phyloP scores from a whole-genome alignment of 306 rosid species.

The Rubus idaeus region DNA sequence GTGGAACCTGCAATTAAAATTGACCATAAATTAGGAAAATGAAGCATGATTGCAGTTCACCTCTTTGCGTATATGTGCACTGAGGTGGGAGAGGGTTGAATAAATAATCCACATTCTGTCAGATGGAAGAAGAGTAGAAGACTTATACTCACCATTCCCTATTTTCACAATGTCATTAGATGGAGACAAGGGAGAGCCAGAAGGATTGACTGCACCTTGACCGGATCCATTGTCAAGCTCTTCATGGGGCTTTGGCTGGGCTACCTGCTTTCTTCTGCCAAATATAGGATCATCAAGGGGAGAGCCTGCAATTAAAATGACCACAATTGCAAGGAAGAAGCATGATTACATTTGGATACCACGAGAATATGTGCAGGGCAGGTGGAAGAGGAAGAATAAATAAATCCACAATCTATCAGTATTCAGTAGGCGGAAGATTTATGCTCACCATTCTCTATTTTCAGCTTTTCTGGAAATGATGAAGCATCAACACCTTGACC shows the following conservation, averaged over 20 bases:
- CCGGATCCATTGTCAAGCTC: constrained; percentile 36
- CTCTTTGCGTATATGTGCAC: background rate
- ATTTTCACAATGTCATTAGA: constrained; percentile 37
- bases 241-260: constrained; percentile 50
- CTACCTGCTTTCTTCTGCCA: constrained; percentile 45
- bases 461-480: constrained; percentile 39
- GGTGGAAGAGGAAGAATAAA: constrained; percentile 5
- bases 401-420: constrained; percentile 33
- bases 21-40: constrained; percentile 21
- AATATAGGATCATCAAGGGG: constrained; percentile 42
- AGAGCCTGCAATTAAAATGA: constrained; percentile 49
- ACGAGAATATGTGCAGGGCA: background rate
- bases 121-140: constrained; percentile 20
- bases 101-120: constrained; percentile 34
- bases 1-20: constrained; percentile 48
- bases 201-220: constrained; percentile 31
- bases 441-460: constrained; percentile 29
- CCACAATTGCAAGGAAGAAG: constrained; percentile 24
- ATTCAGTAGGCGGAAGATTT: constrained; percentile 27
- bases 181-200: constrained; percentile 49
- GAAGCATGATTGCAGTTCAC: constrained; percentile 3
- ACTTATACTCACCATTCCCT: constrained; percentile 27
- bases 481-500: constrained; percentile 40
- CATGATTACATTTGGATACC: background rate
- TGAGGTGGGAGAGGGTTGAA: background rate